These are phyloP conservation scores for Monosporozyma siamensis DNA, from an alignment of 805 yeast genomes.

Conservation along the genomic window DNA sequence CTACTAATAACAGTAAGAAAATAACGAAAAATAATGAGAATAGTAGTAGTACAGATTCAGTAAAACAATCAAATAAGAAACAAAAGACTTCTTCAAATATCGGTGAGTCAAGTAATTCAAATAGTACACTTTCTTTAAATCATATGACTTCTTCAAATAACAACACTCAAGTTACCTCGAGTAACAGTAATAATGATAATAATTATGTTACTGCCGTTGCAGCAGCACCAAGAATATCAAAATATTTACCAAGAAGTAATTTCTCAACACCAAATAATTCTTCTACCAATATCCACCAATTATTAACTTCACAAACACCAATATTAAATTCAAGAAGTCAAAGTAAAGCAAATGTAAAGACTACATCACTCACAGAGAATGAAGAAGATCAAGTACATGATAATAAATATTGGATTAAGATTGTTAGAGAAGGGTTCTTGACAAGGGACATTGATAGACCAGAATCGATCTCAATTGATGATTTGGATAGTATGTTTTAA, in stretches of 20 bases:
- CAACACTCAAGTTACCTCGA: too few relatives aligned
- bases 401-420: constrained; percentile 46
- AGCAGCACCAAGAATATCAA: constrained; percentile 73
- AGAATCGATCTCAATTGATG: constrained; percentile 67
- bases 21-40: constrained; percentile 2
- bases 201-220: constrained; percentile 62
- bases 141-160: constrained; percentile 1
- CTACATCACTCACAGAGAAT: constrained; percentile 27
- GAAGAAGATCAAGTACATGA: background rate
- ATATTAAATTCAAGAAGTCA: constrained; percentile 5
- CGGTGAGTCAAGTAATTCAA: background rate
- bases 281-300: constrained; percentile 33
- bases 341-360: constrained; percentile 25
- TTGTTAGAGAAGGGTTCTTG: constrained; percentile 67
- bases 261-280: constrained; percentile 3
- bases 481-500: constrained; percentile 44
- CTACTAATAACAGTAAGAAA: background rate
- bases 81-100: background rate
- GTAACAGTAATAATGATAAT: background rate
- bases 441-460: constrained; percentile 73
- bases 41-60: background rate
- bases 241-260: constrained; percentile 30
- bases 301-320: constrained; percentile 25
- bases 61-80: constrained; percentile 2
- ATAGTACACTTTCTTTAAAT: background rate